phyloP scores from a whole-genome alignment of 2,329 filamentous ascomycete genomes.

The Alternaria dauci region DNA sequence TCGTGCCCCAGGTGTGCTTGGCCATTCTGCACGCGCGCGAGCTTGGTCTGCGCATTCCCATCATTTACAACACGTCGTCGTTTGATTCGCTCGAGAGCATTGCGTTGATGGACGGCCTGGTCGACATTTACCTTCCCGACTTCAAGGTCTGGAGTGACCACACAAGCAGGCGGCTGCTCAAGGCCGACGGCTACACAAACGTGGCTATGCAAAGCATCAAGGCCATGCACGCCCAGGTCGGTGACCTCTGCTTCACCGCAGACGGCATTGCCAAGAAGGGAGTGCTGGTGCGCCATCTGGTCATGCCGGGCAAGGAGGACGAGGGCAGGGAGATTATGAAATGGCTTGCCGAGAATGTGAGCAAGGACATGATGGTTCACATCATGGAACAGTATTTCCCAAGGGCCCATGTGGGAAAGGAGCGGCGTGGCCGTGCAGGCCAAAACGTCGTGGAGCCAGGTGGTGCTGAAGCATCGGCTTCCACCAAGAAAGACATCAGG shows the following conservation, averaged over 20 bases:
- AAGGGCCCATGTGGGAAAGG: conserved; percentile 81
- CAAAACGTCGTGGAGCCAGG: conserved; percentile 43
- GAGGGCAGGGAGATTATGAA: conserved; percentile 78
- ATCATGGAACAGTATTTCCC: conserved; percentile 91
- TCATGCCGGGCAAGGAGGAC: conserved; percentile 82
- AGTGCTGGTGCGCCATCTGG: conserved; percentile 78
- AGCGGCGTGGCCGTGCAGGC: conserved; percentile 48
- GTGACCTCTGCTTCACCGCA: conserved; percentile 80
- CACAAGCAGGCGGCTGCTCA: conserved; percentile 75
- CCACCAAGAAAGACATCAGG: conserved; percentile 60
- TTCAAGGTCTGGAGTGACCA: conserved; percentile 80
- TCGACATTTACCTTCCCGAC: conserved; percentile 88
- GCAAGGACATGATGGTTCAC: conserved; percentile 79
- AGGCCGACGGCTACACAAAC: conserved; percentile 77
- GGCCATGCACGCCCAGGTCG: conserved; percentile 82
- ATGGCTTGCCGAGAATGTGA: conserved; percentile 77
- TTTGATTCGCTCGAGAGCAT: conserved; percentile 80
- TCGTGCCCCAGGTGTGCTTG: conserved; percentile 82
- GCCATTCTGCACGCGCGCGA: conserved; percentile 77
- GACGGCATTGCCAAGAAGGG: conserved; percentile 84
- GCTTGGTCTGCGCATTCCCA: conserved; percentile 73
- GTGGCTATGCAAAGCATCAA: conserved; percentile 79
- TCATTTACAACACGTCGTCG: conserved; percentile 85
- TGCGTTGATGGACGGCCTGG: conserved; percentile 75
- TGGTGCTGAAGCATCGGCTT: conserved; percentile 29